Conservation (phyloP, 2,329 filamentous ascomycete genomes). For the Tolypocladium tundrense region DNA sequence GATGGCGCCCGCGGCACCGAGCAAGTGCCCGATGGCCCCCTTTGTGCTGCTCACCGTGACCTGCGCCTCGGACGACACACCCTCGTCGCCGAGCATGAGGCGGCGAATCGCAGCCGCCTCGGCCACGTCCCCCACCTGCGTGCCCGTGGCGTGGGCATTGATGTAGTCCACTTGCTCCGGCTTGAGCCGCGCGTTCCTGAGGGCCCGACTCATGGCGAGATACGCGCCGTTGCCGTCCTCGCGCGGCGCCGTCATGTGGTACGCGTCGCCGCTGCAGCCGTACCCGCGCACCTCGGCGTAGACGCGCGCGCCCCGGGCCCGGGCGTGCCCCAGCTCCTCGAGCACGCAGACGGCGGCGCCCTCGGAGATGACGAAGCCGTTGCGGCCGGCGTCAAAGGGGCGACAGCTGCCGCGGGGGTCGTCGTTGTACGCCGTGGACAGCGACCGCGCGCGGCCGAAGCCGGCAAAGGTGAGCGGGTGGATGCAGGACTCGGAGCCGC, state of each 20-base stretch:
- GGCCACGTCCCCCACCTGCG: conserved; percentile 72
- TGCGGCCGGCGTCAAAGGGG: conserved; percentile 72
- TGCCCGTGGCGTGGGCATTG: conserved; percentile 92
- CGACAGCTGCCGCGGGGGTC: conserved; percentile 62
- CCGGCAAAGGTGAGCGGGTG: conserved; percentile 89
- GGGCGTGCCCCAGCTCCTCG: conserved; percentile 85
- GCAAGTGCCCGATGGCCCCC: conserved; percentile 80
- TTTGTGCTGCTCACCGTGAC: conserved; percentile 91
- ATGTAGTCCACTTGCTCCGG: conserved; percentile 76
- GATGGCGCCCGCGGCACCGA: conserved; percentile 84
- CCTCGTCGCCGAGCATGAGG: conserved; percentile 65
- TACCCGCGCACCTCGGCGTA: conserved; percentile 88
- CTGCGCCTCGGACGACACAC: conserved; percentile 46
- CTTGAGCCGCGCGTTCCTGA: conserved; percentile 59
- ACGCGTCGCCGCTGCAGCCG: conserved; percentile 79
- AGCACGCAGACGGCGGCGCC: conserved; percentile 81
- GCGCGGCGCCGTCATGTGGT: conserved; percentile 87
- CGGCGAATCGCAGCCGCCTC: conserved; percentile 76
- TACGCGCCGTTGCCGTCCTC: conserved; percentile 74
- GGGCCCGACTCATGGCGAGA: conserved; percentile 73
- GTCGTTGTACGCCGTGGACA: conserved; percentile 74
- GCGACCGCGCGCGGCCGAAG: conserved; percentile 77
- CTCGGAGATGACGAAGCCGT: conserved; percentile 88
- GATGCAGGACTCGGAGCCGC: conserved; percentile 89
- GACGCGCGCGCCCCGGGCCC: conserved; percentile 63